Evolutionary conservation across 495 filamentous ascomycete species (phyloP).

Genomic region (Xylaria curta): DNA sequence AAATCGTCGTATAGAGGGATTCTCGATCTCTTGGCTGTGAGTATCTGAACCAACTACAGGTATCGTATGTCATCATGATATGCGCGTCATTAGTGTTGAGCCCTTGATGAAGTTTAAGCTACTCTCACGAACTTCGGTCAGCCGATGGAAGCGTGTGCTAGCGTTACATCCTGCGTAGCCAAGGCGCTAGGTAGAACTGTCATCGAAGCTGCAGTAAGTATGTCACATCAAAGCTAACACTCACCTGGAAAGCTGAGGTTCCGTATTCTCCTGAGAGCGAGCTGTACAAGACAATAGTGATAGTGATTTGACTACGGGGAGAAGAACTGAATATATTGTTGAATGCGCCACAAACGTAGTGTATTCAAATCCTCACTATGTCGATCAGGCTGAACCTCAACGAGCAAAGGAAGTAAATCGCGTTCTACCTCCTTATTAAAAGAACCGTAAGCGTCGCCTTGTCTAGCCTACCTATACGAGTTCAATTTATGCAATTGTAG

Average conservation of each 20-base stretch:
- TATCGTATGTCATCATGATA: slow-evolving; percentile 10
- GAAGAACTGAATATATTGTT: background rate
- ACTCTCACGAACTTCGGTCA: background rate
- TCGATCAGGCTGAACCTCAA: background rate
- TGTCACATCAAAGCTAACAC: background rate
- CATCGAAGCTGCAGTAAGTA: slow-evolving; percentile 1
- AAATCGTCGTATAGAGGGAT: background rate
- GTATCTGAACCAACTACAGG: background rate
- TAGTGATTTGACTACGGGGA: background rate
- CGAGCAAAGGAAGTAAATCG: background rate
- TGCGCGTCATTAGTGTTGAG: background rate
- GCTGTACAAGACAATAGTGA: background rate
- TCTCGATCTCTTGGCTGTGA: background rate
- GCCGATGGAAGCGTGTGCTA: background rate
- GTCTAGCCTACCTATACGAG: slow-evolving; percentile 3
- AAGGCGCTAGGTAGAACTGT: slow-evolving; percentile 1
- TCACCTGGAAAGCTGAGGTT: background rate
- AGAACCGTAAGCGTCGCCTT: background rate
- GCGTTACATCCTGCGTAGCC: background rate
- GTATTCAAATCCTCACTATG: background rate
- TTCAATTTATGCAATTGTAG: background rate
- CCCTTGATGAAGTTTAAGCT: background rate
- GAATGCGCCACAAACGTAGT: background rate
- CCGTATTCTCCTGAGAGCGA: background rate
- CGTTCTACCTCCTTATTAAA: background rate